Percentiles rank a stretch among this genome's conserved stretches.
Conservation (phyloP, 768 basidiomycete species). For the Dentipellis sp. region DNA sequence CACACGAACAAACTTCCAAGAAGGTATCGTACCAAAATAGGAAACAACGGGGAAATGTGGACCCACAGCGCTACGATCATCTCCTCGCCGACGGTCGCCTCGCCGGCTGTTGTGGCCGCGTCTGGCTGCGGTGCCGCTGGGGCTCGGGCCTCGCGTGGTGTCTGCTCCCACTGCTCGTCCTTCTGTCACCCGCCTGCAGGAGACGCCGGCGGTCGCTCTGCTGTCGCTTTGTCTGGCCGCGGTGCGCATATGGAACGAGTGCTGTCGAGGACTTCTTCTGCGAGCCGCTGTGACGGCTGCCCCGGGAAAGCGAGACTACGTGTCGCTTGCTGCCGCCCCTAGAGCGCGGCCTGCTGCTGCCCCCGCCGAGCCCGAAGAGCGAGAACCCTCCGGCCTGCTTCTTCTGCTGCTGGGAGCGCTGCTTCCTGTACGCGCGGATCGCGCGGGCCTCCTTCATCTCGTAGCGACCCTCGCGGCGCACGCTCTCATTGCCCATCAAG, state of each 20-base stretch:
- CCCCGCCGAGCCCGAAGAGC: conserved; percentile 1
- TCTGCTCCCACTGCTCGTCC: background rate
- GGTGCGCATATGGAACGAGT: background rate
- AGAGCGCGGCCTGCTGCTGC: background rate
- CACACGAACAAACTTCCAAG: too few species aligned
- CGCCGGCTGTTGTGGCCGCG: background rate
- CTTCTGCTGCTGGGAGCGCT: background rate
- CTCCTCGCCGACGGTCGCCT: background rate
- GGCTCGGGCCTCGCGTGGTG: background rate
- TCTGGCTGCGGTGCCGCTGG: background rate
- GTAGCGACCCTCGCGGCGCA: conserved; percentile 11
- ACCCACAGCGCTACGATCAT: background rate
- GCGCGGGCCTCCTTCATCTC: conserved; percentile 14
- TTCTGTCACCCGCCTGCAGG: background rate
- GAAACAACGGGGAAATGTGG: too few species aligned
- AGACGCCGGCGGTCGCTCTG: background rate
- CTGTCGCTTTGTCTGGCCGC: background rate
- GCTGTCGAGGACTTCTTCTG: background rate
- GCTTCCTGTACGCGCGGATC: background rate
- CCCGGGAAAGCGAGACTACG: background rate
- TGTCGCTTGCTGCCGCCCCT: background rate
- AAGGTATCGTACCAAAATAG: too few species aligned
- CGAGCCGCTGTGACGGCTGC: background rate
- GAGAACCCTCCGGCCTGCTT: conserved; percentile 2
- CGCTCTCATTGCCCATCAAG: conserved; percentile 8